Conservation (phyloP, 768 basidiomycete genomes). For the Xanthoconium purpureum region DNA sequence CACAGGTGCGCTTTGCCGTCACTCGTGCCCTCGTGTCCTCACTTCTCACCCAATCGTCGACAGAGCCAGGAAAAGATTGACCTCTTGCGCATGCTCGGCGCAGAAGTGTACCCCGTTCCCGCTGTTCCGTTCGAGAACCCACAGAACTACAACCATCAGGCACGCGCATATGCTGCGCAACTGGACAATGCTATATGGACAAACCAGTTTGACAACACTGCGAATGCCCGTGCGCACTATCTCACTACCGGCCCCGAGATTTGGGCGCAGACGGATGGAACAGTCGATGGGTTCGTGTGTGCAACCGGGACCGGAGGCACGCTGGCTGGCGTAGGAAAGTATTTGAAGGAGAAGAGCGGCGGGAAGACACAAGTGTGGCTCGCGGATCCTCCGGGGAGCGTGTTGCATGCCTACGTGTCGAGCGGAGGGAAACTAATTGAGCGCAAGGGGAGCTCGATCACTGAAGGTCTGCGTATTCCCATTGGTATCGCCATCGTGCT, state of each 20-base stretch:
- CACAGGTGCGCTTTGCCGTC: slow-evolving; percentile 50
- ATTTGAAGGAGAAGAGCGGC: slow-evolving; percentile 74
- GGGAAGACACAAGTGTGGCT: slow-evolving; percentile 88
- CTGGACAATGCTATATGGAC: slow-evolving; percentile 90
- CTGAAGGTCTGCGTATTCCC: slow-evolving; percentile 60
- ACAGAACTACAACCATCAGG: slow-evolving; percentile 96
- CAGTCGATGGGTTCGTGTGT: slow-evolving; percentile 88
- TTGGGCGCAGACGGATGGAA: slow-evolving; percentile 81
- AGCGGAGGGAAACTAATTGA: slow-evolving; percentile 78
- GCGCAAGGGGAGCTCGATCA: slow-evolving; percentile 82
- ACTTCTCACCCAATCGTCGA: background rate
- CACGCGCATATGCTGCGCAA: slow-evolving; percentile 76
- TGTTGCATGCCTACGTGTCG: slow-evolving; percentile 77
- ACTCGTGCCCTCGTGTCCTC: too few species aligned
- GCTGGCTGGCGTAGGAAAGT: slow-evolving; percentile 83
- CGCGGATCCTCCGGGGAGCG: slow-evolving; percentile 96
- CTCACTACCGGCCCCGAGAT: slow-evolving; percentile 93
- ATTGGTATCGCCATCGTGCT: background rate
- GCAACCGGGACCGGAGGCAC: slow-evolving; percentile 96
- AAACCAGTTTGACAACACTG: slow-evolving; percentile 95
- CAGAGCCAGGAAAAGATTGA: slow-evolving; percentile 99
- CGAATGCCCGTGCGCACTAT: slow-evolving; percentile 89
- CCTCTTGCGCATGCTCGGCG: slow-evolving; percentile 93
- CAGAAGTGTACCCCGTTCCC: slow-evolving; percentile 94
- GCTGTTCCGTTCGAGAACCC: slow-evolving; percentile 97